A percentile compares a stretch with the other conserved stretches of the same genome.
These are phyloP conservation scores for Saposhnikovia divaricata DNA, from an alignment of 129 eudicot species.

Conservation along the genomic window DNA sequence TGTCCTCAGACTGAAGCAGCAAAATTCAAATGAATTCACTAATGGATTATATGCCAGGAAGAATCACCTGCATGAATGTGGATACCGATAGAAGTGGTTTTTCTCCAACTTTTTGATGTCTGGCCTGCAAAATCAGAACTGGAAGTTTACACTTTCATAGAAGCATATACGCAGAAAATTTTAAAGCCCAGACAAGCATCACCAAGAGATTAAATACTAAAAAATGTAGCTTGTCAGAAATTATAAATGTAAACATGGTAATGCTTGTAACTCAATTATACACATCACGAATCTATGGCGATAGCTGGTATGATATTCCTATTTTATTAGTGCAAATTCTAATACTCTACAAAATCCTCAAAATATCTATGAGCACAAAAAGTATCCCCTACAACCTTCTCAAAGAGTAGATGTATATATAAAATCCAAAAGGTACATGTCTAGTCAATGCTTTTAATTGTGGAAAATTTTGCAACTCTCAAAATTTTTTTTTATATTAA, in stretches of 20 bases:
- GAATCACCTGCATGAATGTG: conserved; percentile 62
- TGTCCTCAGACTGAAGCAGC: neutral
- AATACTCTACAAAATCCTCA: neutral
- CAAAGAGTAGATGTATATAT: too few relatives aligned
- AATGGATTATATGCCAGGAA: conserved; percentile 2
- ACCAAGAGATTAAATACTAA: neutral
- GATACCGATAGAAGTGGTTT: conserved; percentile 89
- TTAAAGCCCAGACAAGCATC: neutral
- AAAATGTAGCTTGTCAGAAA: neutral
- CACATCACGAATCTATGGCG: neutral
- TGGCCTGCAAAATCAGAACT: conserved; percentile 52
- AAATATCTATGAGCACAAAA: neutral
- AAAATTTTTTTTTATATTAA: neutral
- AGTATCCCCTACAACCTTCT: neutral
- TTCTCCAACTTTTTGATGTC: conserved; percentile 86
- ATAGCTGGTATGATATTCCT: neutral
- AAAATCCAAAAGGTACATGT: neutral
- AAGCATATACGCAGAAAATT: neutral
- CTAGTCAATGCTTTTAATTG: neutral
- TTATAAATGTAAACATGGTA: neutral
- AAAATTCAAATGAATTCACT: neutral
- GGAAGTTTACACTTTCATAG: conserved; percentile 5
- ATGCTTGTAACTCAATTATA: neutral
- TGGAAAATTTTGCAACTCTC: neutral
- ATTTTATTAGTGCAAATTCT: neutral